Evolutionary conservation across 2,329 filamentous ascomycete genomes (phyloP).

Genomic region (Cercospora sp.): DNA sequence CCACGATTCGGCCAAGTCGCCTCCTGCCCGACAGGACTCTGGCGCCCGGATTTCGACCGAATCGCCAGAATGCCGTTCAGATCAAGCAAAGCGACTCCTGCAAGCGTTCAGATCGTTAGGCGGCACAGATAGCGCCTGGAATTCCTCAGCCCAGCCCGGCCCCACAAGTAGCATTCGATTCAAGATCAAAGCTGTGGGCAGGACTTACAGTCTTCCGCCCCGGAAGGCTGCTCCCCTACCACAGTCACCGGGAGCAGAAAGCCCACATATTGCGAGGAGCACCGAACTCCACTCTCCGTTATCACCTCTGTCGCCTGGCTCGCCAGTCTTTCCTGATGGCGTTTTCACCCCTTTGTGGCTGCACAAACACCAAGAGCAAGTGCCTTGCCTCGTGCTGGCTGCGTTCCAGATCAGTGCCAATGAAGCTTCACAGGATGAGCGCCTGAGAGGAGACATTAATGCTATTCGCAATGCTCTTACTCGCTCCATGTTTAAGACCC

Average conservation of each 20-base stretch:
- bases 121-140: constrained; percentile 34
- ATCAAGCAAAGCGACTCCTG: constrained; percentile 57
- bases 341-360: constrained; percentile 81
- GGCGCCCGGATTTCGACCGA: constrained; percentile 32
- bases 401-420: constrained; percentile 77
- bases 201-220: constrained; percentile 65
- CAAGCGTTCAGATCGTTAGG: constrained; percentile 55
- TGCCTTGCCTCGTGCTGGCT: constrained; percentile 77
- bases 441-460: constrained; percentile 84
- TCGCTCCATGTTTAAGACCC: constrained; percentile 73
- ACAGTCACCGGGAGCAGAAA: constrained; percentile 47
- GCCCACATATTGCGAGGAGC: constrained; percentile 33
- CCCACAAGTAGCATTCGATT: constrained; percentile 33
- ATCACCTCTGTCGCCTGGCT: constrained; percentile 82
- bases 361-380: constrained; percentile 79
- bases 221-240: constrained; percentile 63
- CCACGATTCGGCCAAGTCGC: constrained; percentile 31
- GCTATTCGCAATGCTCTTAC: constrained; percentile 68
- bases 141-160: constrained; percentile 31
- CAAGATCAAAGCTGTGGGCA: constrained; percentile 57
- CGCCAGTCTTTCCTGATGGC: constrained; percentile 84
- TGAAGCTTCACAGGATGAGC: constrained; percentile 80
- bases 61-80: constrained; percentile 33
- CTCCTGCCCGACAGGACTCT: constrained; percentile 29
- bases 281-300: constrained; percentile 81